Percentiles rank a stretch among this genome's conserved stretches.
Conservation (phyloP, 495 filamentous ascomycete species). For the Penicillium waksmanii region DNA sequence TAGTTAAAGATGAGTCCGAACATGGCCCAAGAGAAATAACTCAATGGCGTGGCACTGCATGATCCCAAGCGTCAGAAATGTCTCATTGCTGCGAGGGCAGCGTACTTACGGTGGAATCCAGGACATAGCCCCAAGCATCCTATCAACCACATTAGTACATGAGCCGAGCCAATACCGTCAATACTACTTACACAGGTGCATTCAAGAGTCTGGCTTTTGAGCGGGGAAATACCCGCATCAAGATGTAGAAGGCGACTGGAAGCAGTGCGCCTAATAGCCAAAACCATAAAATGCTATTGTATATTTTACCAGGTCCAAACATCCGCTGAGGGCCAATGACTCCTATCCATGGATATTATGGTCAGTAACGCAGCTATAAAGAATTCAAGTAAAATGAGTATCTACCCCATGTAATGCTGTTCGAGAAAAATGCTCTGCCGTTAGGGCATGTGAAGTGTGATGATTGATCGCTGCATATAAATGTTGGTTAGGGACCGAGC, state of each 20-base stretch:
- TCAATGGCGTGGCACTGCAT: constrained; percentile 54
- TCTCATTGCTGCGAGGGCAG: background rate
- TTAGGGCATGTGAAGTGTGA: constrained; percentile 61
- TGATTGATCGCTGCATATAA: constrained; percentile 24
- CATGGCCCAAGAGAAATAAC: constrained; percentile 61
- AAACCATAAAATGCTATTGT: constrained; percentile 58
- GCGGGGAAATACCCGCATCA: constrained; percentile 48
- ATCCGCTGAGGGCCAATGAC: constrained; percentile 62
- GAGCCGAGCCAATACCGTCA: too few species aligned
- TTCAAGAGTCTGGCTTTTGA: constrained; percentile 53
- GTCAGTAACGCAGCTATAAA: too few species aligned
- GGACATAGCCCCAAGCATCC: constrained; percentile 62
- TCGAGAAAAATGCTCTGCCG: constrained; percentile 62
- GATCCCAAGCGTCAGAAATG: background rate
- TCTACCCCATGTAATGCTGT: constrained; percentile 57
- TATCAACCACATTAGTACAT: constrained; percentile 5
- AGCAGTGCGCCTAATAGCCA: constrained; percentile 57
- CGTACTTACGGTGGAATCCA: constrained; percentile 51
- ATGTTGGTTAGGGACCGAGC: background rate
- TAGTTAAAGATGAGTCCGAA: constrained; percentile 64
- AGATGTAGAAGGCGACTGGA: constrained; percentile 54
- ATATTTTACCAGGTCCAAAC: constrained; percentile 63
- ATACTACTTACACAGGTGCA: constrained; percentile 44
- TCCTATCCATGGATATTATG: constrained; percentile 26
- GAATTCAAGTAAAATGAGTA: background rate